Evolutionary conservation across 2,329 filamentous ascomycete species (phyloP).

Genomic region (Neospermospora avenae): DNA sequence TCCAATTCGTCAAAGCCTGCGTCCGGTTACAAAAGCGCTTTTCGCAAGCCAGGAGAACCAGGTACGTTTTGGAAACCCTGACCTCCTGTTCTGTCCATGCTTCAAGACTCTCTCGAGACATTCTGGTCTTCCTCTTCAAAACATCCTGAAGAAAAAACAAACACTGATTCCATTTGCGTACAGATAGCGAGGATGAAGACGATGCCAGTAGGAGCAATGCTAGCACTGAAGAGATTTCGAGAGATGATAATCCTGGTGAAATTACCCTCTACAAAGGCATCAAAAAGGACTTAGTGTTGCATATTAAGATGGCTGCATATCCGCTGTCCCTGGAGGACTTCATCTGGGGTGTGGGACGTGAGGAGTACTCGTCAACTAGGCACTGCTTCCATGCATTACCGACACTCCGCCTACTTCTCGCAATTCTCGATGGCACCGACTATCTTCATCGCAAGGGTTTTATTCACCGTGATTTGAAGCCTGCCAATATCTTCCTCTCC

Average conservation of each 20-base stretch:
- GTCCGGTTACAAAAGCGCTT: neutral
- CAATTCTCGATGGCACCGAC: conserved; percentile 59
- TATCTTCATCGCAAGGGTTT: conserved; percentile 61
- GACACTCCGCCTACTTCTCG: conserved; percentile 54
- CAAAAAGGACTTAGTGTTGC: conserved; percentile 29
- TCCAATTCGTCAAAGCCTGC: neutral
- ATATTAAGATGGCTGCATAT: conserved; percentile 44
- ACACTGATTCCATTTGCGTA: too few relatives aligned
- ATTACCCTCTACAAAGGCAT: neutral
- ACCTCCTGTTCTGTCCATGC: too few relatives aligned
- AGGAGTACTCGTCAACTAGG: conserved; percentile 24
- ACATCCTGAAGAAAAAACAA: too few relatives aligned
- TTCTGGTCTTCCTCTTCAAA: too few relatives aligned
- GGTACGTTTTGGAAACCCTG: too few relatives aligned
- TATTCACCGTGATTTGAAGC: conserved; percentile 66
- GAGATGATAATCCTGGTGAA: neutral
- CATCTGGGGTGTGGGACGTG: conserved; percentile 40
- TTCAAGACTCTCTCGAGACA: too few relatives aligned
- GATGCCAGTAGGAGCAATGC: neutral
- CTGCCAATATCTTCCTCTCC: conserved; percentile 64
- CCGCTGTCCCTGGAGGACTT: conserved; percentile 60
- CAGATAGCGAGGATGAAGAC: neutral
- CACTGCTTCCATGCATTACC: conserved; percentile 63
- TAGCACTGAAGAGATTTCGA: conserved; percentile 2
- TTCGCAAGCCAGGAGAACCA: neutral